Evolutionary conservation across 139 green algal genomes (phyloP).

Genomic region (Asterochloris erici): DNA sequence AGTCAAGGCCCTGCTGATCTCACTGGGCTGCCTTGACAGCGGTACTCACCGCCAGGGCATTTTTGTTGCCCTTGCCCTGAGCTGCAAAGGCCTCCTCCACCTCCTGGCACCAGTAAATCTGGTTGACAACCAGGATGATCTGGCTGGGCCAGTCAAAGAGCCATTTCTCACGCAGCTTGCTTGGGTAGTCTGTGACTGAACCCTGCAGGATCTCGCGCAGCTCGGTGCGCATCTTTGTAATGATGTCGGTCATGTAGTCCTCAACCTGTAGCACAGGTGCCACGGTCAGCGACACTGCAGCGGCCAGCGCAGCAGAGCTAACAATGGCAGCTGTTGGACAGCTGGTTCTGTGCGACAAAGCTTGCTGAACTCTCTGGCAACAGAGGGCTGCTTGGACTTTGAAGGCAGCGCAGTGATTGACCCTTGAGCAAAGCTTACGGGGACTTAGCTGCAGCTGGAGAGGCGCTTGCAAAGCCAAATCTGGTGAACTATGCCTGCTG

Average conservation of each 20-base stretch:
- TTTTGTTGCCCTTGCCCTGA: constrained; percentile 55
- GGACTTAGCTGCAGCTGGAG: neutral
- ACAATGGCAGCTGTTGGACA: neutral
- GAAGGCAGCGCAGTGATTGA: neutral
- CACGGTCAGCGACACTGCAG: too few relatives aligned
- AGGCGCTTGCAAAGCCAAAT: neutral
- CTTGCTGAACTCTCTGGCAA: neutral
- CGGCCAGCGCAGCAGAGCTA: too few relatives aligned
- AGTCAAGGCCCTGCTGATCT: neutral
- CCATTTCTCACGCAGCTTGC: constrained; percentile 74
- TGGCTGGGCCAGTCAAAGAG: constrained; percentile 84
- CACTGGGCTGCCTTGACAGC: neutral
- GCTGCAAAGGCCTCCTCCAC: constrained; percentile 75
- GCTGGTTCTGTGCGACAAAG: neutral
- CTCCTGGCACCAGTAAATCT: constrained; percentile 89
- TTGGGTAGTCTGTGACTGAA: constrained; percentile 70
- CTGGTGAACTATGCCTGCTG: neutral
- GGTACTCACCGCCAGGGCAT: constrained; percentile 64
- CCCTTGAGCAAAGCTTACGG: too few relatives aligned
- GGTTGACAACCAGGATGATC: constrained; percentile 87
- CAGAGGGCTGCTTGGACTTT: neutral
- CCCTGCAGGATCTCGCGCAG: constrained; percentile 65
- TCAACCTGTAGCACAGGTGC: constrained; percentile 55
- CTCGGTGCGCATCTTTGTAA: constrained; percentile 81
- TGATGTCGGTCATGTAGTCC: constrained; percentile 84